Percentiles rank a stretch among this genome's conserved stretches.
phyloP scores from a whole-genome alignment of 768 basidiomycete species.

The Podaxis sp. region DNA sequence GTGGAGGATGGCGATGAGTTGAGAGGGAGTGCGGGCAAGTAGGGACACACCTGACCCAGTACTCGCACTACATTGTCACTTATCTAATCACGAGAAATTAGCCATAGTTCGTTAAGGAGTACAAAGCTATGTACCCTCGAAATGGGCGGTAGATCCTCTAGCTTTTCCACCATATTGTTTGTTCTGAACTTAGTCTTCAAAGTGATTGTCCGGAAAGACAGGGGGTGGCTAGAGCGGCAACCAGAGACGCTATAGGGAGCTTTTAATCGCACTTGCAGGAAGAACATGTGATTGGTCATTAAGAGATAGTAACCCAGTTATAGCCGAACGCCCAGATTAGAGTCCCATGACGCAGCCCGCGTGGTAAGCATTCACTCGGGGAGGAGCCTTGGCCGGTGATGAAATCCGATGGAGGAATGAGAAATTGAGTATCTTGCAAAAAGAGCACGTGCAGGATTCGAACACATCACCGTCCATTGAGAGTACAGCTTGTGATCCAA shows the following conservation, averaged over 20 bases:
- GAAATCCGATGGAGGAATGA: not conserved
- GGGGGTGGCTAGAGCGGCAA: not conserved
- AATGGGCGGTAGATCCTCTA: conserved; percentile 52
- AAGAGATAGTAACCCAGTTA: not conserved
- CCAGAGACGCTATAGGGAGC: not conserved
- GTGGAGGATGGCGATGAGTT: not conserved
- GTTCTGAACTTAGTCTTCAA: not conserved
- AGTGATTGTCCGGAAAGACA: not conserved
- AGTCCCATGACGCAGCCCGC: not conserved
- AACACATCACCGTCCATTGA: not conserved
- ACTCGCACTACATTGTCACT: conserved; percentile 68
- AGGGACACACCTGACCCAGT: conserved; percentile 65
- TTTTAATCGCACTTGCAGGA: not conserved
- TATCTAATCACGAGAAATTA: conserved; percentile 43
- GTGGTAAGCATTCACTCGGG: not conserved
- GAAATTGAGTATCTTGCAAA: not conserved
- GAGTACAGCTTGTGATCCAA: not conserved
- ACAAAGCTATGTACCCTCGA: conserved; percentile 42
- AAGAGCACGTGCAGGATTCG: not conserved
- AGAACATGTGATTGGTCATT: conserved; percentile 25
- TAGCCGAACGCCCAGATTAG: not conserved
- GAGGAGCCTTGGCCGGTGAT: not conserved
- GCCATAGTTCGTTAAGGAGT: not conserved
- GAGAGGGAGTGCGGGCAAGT: not conserved
- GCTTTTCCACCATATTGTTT: conserved; percentile 43